Evolutionary conservation across 352 stramenopile species (phyloP), one percentile per base, ranked within the genome.

Genomic region (Vaucheria bursata): DNA sequence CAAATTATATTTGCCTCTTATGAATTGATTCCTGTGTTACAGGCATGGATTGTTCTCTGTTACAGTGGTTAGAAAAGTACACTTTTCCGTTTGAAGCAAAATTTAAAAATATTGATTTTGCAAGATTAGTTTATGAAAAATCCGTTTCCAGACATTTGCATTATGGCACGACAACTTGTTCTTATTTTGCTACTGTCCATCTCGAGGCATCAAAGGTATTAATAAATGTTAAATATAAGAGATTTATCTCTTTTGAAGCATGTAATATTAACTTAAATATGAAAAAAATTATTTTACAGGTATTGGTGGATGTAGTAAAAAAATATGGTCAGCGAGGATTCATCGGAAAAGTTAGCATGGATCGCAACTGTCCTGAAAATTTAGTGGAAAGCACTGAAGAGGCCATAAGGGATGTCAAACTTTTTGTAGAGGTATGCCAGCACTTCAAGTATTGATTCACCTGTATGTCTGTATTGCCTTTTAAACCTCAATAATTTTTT

Each of bases 301-400:
- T 90, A n/a, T 88, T 97, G 7, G 85, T 88, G 0, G 91, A 97
- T 82, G 86, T 96, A 5, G 81, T 94, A 52, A 76, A 89, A 25
- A 79, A 88, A n/a, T 73, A 87, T 1, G 92, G 92, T 0, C 92
- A 97, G 82, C 88, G 93, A 25, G 93, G 89, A 0, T 92, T 91
- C 84, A 85, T 97, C 4, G 93, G 92, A 40, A 97, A 97, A 80
- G 93, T 97, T 79, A 95, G 92, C 81, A 97, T 97, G 93, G 93
- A 97, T 85, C 90, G 91, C 68, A 96, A 97, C 79, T 86, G 81
- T 38, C 89, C 90, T 31, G 82, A 87, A 0, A 85, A 88, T 36
- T 89, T 97, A 74, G 83, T 86, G 6, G 93, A 97, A 76, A 87
- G 91, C 37, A 97, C 91, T 5, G 80, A 91, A 29, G 76, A 87